Base-by-base conservation (phyloP, 2,329 filamentous ascomycete species). In the Xylariaceae sp. region DNA sequence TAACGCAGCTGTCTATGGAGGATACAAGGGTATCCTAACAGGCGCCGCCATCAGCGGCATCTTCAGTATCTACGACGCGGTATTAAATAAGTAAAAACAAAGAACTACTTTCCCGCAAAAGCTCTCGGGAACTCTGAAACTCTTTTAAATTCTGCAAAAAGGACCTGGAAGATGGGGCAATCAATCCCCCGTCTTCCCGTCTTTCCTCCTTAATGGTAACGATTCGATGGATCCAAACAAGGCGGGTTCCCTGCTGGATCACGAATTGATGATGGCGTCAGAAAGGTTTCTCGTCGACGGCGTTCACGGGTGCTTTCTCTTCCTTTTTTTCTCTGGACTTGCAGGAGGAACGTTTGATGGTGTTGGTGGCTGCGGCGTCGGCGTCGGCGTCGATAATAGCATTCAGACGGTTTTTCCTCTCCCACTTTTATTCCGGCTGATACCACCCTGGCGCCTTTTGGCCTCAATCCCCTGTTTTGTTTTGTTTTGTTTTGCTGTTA, bases 11-110 rank as follows among this genome's bases (percentile, higher is more conserved):
- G 73, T 92, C 44, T 88, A 86, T 60, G 87, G 86, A 43, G 87
- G 87, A 56, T 88, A 85, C 71, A 78, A 83, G 64, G 86, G 87
- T 37, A 74, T 89, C 47, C 70, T 91, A 47, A 81, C 86, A 35
- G 87, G 86, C 47, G 77, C 85, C 5, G 80, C 80, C 52, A 83
- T 92, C 61, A 86, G 85, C 3, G 80, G 80, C 27, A 66, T 91
- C 31, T 77, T 85, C 47, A 87, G 86, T 60, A 72, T 94, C 59
- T 94, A 91, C 70, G 88, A 92, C 61, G 89, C 88, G 40, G 84
- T 88, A 29, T 72, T 91, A 67, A 85, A 80, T 73, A 89, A 85
- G 70, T 86, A 77, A 57, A 47, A 5, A n/a, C 8, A 45, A 32
- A 77, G 55, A 29, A 27, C n/a, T 27, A 30, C 8, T 11, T 11